These are phyloP conservation scores for Septoria linicola DNA, from an alignment of 2,329 filamentous ascomycete genomes.

Conservation along the genomic window DNA sequence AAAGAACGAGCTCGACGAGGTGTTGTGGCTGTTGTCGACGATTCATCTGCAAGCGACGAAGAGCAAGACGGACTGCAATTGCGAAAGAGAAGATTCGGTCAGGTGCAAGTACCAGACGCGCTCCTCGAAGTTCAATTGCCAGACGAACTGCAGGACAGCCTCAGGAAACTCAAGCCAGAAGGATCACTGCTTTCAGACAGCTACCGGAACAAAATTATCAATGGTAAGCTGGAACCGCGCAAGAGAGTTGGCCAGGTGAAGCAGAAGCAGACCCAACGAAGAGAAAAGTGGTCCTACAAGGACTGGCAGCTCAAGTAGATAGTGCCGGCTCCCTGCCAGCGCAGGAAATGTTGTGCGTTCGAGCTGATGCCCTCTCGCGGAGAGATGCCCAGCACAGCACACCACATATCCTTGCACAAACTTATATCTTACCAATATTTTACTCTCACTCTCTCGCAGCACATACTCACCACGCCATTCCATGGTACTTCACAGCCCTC, in stretches of 20 bases:
- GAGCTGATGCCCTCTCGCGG: too few species aligned
- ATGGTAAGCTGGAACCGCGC: conserved; percentile 84
- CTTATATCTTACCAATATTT: too few species aligned
- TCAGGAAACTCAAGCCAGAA: conserved; percentile 70
- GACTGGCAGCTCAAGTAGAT: conserved; percentile 66
- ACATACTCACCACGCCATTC: too few species aligned
- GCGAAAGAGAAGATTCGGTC: conserved; percentile 70
- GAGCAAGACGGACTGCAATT: conserved; percentile 47
- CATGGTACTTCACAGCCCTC: too few species aligned
- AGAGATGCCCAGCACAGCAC: too few species aligned
- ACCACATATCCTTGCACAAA: too few species aligned
- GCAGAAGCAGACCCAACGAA: conserved; percentile 75
- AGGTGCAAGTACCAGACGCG: conserved; percentile 70
- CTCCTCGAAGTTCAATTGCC: conserved; percentile 51
- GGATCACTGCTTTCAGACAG: conserved; percentile 92
- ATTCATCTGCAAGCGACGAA: conserved; percentile 22
- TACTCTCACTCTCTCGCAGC: too few species aligned
- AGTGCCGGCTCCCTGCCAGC: not conserved
- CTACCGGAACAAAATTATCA: conserved; percentile 82
- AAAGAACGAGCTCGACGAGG: conserved; percentile 50
- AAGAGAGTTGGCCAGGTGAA: conserved; percentile 76
- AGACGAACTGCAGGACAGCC: conserved; percentile 52
- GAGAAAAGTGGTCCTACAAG: conserved; percentile 98
- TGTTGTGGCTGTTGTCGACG: not conserved
- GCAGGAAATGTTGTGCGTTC: too few species aligned